Evolutionary conservation across 2,329 filamentous ascomycete species (phyloP), one percentile per base, ranked within the genome.

Genomic region (Bertia moriformis): DNA sequence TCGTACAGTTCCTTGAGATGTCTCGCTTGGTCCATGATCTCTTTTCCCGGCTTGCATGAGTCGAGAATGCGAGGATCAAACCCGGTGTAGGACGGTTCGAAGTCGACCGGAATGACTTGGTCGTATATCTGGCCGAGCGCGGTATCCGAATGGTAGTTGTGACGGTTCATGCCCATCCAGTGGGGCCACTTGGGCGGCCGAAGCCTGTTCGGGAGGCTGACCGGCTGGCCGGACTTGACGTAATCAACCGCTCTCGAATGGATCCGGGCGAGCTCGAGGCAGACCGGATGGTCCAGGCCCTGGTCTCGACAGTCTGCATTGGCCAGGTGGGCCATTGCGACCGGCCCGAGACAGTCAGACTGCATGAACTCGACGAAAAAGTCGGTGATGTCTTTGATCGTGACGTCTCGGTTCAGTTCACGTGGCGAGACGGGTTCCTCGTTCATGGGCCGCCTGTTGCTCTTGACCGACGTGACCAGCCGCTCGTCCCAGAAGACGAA

Each of bases 351-450:
- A 12, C 72, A 73, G 51, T 96, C 84, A 46, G 93, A 88, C 60
- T 93, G 89, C 73, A 96, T 88, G 49, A 93, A 94, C 3, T 73
- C 73, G 19, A 94, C 83, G 49, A 95, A 96, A 59, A 96, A 96
- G 0, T 77, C 69, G 19, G 74, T 78, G 37, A 96, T 72, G 43
- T 94, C 82, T 3, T 75, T 63, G 1, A 83, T 71, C 0, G 70
- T 73, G 13, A 95, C 83, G 3, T 77, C 67, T 1, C 71, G 62
- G 4, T 71, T 57, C 4, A 79, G 62, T 15, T 68, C 62, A 12
- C 62, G 52, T 0, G 81, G 73, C 35, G 66, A 62, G 0, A 73
- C 64, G 0, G 76, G 63, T 0, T 67, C 64, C 50, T 87, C 91
- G 45, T 82, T 69, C 85, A 96, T 94, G 0, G 91, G 79, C 1